phyloP scores from a whole-genome alignment of 2,329 filamentous ascomycete genomes.

The Pseudopithomyces chartarum region DNA sequence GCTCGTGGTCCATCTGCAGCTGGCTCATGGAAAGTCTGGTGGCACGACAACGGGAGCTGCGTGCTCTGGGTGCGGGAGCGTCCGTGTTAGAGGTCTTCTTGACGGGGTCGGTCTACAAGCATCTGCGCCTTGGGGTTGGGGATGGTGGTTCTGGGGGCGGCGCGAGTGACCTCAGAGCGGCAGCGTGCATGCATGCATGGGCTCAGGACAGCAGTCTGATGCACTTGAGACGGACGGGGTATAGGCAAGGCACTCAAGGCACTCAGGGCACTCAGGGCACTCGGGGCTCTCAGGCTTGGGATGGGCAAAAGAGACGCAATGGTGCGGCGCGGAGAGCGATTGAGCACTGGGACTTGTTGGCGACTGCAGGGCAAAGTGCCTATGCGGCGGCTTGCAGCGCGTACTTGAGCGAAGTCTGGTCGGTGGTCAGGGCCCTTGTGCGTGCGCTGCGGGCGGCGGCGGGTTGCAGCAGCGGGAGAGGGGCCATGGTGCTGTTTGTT shows the following conservation, averaged over 20 bases:
- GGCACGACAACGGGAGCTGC: slow-evolving; percentile 20
- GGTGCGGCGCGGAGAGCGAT: slow-evolving; percentile 20
- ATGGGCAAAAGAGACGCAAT: slow-evolving; percentile 11
- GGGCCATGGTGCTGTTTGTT: slow-evolving; percentile 32
- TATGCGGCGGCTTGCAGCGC: slow-evolving; percentile 39
- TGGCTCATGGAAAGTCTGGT: slow-evolving; percentile 43
- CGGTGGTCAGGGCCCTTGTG: slow-evolving; percentile 37
- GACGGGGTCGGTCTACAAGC: slow-evolving; percentile 31
- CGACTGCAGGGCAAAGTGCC: slow-evolving; percentile 38
- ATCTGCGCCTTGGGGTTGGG: slow-evolving; percentile 34
- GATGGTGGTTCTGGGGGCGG: slow-evolving; percentile 35
- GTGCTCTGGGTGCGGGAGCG: slow-evolving; percentile 32
- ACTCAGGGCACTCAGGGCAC: slow-evolving; percentile 23
- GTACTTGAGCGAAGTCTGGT: slow-evolving; percentile 39
- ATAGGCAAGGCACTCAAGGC: slow-evolving; percentile 20
- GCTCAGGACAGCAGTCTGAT: slow-evolving; percentile 29
- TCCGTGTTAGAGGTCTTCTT: slow-evolving; percentile 34
- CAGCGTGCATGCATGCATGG: slow-evolving; percentile 47
- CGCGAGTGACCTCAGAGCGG: slow-evolving; percentile 37
- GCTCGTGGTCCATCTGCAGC: slow-evolving; percentile 48
- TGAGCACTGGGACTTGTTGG: slow-evolving; percentile 9
- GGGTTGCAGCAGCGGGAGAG: slow-evolving; percentile 23
- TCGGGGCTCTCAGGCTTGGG: too few species aligned
- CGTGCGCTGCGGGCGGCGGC: slow-evolving; percentile 43
- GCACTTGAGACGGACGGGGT: neutral